Conservation (phyloP, 306 rosid species). For the Ceratonia siliqua region DNA sequence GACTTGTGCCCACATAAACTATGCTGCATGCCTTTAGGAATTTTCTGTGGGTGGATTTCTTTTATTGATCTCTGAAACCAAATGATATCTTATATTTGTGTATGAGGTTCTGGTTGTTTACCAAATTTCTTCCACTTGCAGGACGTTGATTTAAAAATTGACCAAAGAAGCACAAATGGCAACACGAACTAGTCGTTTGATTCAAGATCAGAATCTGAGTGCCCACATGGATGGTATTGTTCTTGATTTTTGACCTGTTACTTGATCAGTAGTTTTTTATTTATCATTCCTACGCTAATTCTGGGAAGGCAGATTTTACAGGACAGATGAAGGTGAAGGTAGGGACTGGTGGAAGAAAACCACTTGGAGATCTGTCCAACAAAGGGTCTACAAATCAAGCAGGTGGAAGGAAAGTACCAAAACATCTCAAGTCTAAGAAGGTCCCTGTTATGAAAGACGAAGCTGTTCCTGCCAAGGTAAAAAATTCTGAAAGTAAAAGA, state of each 20-base stretch:
- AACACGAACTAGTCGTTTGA: constrained; percentile 37
- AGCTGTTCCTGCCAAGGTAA: constrained; percentile 28
- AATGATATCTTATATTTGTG: neutral
- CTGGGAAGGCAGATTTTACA: constrained; percentile 42
- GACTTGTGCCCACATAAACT: neutral
- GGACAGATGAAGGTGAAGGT: constrained; percentile 51
- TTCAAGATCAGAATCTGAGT: constrained; percentile 52
- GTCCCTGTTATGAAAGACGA: constrained; percentile 29
- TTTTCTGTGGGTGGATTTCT: neutral
- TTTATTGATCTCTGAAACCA: neutral
- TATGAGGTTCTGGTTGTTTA: neutral
- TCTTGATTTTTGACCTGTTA: constrained; percentile 8
- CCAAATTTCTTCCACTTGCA: constrained; percentile 14
- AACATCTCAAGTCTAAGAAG: constrained; percentile 37
- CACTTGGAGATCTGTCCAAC: constrained; percentile 68
- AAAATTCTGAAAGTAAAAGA: constrained; percentile 22
- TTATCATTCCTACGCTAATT: constrained; percentile 5
- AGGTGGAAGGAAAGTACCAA: constrained; percentile 56
- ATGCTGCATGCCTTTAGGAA: neutral
- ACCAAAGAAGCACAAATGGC: constrained; percentile 46
- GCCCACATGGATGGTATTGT: constrained; percentile 46
- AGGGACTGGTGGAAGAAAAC: constrained; percentile 63
- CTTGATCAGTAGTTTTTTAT: neutral
- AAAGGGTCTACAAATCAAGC: constrained; percentile 33
- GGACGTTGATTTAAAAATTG: constrained; percentile 28